A percentile compares a stretch with the other conserved stretches of the same genome.
These are phyloP conservation scores for Podospora fimiseda DNA, from an alignment of 495 filamentous ascomycete species.

Conservation along the genomic window DNA sequence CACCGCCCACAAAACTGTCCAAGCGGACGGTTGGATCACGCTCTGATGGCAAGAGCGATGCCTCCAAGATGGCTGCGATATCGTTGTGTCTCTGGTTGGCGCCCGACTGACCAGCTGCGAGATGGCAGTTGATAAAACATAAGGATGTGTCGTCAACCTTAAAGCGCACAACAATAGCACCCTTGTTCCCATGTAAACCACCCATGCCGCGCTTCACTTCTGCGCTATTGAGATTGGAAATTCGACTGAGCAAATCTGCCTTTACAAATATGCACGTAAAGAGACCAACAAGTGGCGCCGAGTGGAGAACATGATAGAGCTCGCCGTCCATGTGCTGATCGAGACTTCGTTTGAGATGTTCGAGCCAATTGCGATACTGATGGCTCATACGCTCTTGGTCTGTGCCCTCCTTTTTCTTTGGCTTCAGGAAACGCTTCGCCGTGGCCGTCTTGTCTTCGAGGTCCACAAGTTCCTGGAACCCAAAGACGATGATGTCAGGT, in stretches of 20 bases:
- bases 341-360: constrained; percentile 72
- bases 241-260: constrained; percentile 62
- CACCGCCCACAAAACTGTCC: constrained; percentile 79
- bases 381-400: constrained; percentile 95
- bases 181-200: constrained; percentile 92
- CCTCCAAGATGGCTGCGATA: constrained; percentile 82
- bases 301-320: constrained; percentile 80
- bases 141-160: constrained; percentile 85
- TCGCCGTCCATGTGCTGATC: constrained; percentile 71
- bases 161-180: constrained; percentile 86
- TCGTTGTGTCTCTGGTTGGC: constrained; percentile 91
- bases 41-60: constrained; percentile 62
- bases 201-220: constrained; percentile 95
- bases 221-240: constrained; percentile 67
- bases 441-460: constrained; percentile 95
- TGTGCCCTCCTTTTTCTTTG: constrained; percentile 85
- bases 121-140: constrained; percentile 96
- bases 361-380: constrained; percentile 93
- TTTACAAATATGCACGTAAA: constrained; percentile 96
- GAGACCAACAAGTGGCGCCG: constrained; percentile 81
- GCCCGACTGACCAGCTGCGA: constrained; percentile 87
- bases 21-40: constrained; percentile 51
- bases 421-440: constrained; percentile 72
- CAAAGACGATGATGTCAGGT: constrained; percentile 90
- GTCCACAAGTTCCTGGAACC: constrained; percentile 96